A percentile compares a stretch with the other conserved stretches of the same genome.
Evolutionary conservation across 306 rosid genomes (phyloP).

Genomic region (Potentilla sterilis): DNA sequence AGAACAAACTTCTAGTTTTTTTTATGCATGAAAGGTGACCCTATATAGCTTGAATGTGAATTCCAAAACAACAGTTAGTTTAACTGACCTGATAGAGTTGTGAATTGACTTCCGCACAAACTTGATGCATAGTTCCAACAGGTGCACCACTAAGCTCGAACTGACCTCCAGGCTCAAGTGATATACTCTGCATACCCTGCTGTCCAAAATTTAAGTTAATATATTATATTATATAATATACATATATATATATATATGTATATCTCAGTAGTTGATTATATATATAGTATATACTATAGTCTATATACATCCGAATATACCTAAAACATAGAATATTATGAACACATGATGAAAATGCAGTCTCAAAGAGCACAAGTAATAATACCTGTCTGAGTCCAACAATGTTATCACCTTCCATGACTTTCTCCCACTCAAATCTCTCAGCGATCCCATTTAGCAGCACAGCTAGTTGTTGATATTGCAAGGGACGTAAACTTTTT

Average conservation of each 20-base stretch:
- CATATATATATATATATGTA: too few relatives aligned
- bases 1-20: not conserved
- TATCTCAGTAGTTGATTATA: too few relatives aligned
- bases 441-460: conserved; percentile 76
- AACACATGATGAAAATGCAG: too few relatives aligned
- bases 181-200: conserved; percentile 94
- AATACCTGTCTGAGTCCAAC: conserved; percentile 90
- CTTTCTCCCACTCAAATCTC: conserved; percentile 94
- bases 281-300: too few relatives aligned
- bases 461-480: conserved; percentile 77
- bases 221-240: too few relatives aligned
- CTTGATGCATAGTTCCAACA: conserved; percentile 92
- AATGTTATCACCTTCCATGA: conserved; percentile 82
- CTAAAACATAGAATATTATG: not conserved
- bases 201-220: too few relatives aligned
- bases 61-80: not conserved
- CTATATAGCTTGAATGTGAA: not conserved
- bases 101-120: conserved; percentile 91
- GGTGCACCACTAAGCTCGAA: conserved; percentile 99
- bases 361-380: not conserved
- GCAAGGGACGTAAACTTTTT: conserved; percentile 70
- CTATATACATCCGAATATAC: not conserved
- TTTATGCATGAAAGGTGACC: not conserved
- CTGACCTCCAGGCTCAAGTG: conserved; percentile 98
- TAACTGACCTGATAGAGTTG: conserved; percentile 82